Evolutionary conservation across 768 basidiomycete genomes (phyloP), one percentile per base, ranked within the genome.

Genomic region (Lactifluus hygrophoroides): DNA sequence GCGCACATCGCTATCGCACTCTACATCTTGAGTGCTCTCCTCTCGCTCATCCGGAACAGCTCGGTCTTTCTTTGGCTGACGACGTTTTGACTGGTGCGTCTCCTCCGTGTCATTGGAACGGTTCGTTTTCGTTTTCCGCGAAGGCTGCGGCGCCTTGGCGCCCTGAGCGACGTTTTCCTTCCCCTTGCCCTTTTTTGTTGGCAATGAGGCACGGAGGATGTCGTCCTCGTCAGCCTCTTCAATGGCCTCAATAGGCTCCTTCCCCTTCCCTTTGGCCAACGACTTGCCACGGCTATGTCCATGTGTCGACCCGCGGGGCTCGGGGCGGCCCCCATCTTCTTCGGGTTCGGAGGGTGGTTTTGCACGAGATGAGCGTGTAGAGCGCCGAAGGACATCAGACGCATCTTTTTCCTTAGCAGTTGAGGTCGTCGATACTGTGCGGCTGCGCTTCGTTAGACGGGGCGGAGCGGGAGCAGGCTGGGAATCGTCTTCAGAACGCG

Each of bases 221-320:
- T 69, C 69, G 30, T 64, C 67, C 17, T 64, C 66, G 10, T 68
- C 69, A 19, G 65, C 67, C 48, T 69, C 68, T 38, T 66, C 63
- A 54, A 73, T 66, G 46, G 63, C 64, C 10, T 67, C 65, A 2
- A 70, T 68, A 14, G 63, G 60, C 5, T 60, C 59, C 49, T 68
- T 71, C 14, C 55, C 44, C n/a, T 62, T 63, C 13, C 52, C 63
- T 56, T 54, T 64, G 19, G 40, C 63, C 16, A 40, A 59, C 13
- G 56, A 57, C 62, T 52, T 71, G 69, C 62, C 61, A 51, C 62
- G 68, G 64, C 43, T 64, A 8, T 54, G 56, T 11, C 46, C 52
- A 21, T 37, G 28, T 50, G 66, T 69, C 45, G 67, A 66, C 28
- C 63, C 60, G 32, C 66, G 63, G 47, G 65, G 65, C 10, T 68